Conservation (phyloP, 768 basidiomycete genomes). For the Asterophora lycoperdoides region DNA sequence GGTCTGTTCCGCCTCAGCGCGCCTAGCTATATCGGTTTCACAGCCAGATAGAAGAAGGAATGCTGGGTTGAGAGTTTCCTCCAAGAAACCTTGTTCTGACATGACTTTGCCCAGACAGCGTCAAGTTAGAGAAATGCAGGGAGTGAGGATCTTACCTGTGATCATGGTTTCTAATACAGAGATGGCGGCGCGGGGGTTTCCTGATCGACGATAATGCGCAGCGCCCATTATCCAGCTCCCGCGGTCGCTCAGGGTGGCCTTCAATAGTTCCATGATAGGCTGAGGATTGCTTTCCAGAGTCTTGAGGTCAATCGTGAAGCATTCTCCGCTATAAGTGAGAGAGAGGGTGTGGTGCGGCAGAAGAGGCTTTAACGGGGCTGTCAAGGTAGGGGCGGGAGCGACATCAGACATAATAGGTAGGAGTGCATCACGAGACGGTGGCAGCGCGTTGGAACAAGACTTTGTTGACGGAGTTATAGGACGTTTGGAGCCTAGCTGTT, state of each 20-base stretch:
- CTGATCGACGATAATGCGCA: constrained; percentile 46
- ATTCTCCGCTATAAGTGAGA: constrained; percentile 36
- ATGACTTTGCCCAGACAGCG: constrained; percentile 31
- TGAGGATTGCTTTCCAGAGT: constrained; percentile 40
- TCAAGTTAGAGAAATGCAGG: constrained; percentile 1
- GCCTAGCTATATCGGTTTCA: constrained; percentile 43
- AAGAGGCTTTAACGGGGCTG: neutral
- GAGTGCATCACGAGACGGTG: neutral
- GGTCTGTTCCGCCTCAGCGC: constrained; percentile 19
- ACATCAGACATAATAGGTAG: neutral
- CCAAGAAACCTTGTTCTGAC: constrained; percentile 30
- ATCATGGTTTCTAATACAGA: constrained; percentile 42
- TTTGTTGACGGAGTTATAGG: constrained; percentile 4
- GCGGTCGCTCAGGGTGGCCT: constrained; percentile 39
- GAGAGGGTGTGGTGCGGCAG: constrained; percentile 20
- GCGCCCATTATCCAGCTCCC: constrained; percentile 55
- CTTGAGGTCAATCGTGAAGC: constrained; percentile 39
- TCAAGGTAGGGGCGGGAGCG: neutral
- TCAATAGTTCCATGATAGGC: constrained; percentile 44
- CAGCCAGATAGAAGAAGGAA: constrained; percentile 53
- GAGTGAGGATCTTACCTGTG: constrained; percentile 32
- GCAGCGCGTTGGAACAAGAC: neutral
- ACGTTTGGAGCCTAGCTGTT: constrained; percentile 6
- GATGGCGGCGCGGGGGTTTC: constrained; percentile 42
- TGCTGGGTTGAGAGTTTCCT: constrained; percentile 42